Evolutionary conservation across 805 yeast genomes (phyloP).

Genomic region (Metschnikowia bowlesiae): DNA sequence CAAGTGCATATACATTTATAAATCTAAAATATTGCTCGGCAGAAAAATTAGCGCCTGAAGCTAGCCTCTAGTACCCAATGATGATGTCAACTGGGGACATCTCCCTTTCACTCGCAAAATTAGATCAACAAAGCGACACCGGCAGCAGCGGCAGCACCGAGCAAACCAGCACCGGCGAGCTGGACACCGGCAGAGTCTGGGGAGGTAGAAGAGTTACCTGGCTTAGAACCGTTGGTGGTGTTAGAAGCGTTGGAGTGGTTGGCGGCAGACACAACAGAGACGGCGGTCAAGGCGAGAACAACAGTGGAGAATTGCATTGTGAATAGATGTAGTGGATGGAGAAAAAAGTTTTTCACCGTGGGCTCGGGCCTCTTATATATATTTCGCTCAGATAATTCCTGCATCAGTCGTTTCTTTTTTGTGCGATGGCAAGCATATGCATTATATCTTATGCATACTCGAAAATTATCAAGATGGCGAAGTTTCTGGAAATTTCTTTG

Average conservation of each 20-base stretch:
- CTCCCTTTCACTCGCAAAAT: slow-evolving; percentile 10
- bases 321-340: not conserved
- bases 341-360: not conserved
- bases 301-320: slow-evolving; percentile 39
- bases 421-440: slow-evolving; percentile 1
- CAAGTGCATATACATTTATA: not conserved
- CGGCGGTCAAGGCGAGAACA: slow-evolving; percentile 36
- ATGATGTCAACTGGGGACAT: slow-evolving; percentile 1
- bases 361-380: slow-evolving; percentile 10
- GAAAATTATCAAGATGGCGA: not conserved
- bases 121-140: slow-evolving; percentile 39
- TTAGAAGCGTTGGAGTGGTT: slow-evolving; percentile 20
- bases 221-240: slow-evolving; percentile 12
- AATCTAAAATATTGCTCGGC: slow-evolving; percentile 3
- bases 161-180: slow-evolving; percentile 30
- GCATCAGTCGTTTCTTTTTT: slow-evolving; percentile 8
- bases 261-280: slow-evolving; percentile 35
- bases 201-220: slow-evolving; percentile 16
- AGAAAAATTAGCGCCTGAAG: slow-evolving; percentile 1
- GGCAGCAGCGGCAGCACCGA: slow-evolving; percentile 28
- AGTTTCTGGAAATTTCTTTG: not conserved
- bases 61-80: slow-evolving; percentile 2
- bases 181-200: slow-evolving; percentile 31
- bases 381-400: slow-evolving; percentile 4
- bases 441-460: not conserved